Evolutionary conservation across 2,329 filamentous ascomycete species (phyloP).

Genomic region (Penicillium sp.): DNA sequence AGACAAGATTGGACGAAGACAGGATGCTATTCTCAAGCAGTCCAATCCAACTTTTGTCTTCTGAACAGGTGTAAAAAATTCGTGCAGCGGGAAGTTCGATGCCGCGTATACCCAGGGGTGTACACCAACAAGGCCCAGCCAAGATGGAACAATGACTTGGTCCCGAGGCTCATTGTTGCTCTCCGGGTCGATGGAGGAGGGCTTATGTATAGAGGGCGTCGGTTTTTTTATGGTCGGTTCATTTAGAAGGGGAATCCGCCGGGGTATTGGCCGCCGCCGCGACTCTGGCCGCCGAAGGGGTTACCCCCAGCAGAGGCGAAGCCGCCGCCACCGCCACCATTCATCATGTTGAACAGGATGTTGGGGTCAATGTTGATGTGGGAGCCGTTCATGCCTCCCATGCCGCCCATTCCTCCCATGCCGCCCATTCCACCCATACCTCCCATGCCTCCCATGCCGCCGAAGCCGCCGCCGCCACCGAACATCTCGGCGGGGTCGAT

Average conservation of each 20-base stretch:
- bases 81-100: too few relatives aligned
- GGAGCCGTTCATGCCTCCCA: conserved; percentile 59
- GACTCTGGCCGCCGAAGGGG: conserved; percentile 40
- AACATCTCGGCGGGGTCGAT: conserved; percentile 89
- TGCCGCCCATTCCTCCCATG: conserved; percentile 59
- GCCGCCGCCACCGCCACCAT: conserved; percentile 57
- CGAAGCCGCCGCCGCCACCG: conserved; percentile 60
- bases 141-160: not conserved
- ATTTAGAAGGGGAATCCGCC: conserved; percentile 63
- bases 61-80: conserved; percentile 5
- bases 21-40: conserved; percentile 4
- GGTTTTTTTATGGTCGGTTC: not conserved
- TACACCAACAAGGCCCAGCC: not conserved
- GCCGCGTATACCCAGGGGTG: not conserved
- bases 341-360: conserved; percentile 85
- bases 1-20: not conserved
- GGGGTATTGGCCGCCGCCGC: conserved; percentile 55
- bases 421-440: conserved; percentile 62
- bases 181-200: not conserved
- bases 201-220: not conserved
- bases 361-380: conserved; percentile 69
- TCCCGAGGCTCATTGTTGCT: not conserved
- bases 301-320: conserved; percentile 57
- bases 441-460: conserved; percentile 55
- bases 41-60: not conserved